phyloP scores from a whole-genome alignment of 371 early-diverging fungal genomes.

The Gilbertella persicaria region DNA sequence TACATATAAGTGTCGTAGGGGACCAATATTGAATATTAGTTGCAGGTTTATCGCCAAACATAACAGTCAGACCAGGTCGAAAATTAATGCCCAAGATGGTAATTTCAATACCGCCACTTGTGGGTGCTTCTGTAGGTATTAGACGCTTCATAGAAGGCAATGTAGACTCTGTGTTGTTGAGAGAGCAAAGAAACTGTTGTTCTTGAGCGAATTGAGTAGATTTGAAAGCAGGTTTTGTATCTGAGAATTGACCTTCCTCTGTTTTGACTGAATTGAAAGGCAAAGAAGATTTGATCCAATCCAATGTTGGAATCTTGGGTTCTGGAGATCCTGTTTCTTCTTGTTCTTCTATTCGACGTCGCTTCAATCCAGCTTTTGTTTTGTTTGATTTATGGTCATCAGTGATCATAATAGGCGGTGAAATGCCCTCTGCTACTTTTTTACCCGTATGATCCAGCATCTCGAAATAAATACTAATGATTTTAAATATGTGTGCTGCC shows the following conservation, averaged over 20 bases:
- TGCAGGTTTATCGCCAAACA: conserved; percentile 77
- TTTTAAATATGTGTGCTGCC: no score
- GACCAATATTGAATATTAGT: conserved; percentile 68
- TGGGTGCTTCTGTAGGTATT: conserved; percentile 75
- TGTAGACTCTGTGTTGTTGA: conserved; percentile 52
- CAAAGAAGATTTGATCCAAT: neutral
- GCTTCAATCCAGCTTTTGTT: conserved; percentile 52
- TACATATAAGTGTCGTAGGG: conserved; percentile 73
- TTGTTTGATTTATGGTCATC: conserved; percentile 95
- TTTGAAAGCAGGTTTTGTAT: no score
- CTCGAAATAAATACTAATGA: conserved; percentile 79
- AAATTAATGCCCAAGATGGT: conserved; percentile 79
- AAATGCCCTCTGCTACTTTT: conserved; percentile 78
- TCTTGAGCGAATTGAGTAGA: neutral
- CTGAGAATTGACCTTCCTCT: no score
- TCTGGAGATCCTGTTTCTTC: no score
- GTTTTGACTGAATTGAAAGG: no score
- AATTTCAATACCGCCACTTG: conserved; percentile 77
- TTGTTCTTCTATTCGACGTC: conserved; percentile 39
- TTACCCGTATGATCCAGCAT: conserved; percentile 72
- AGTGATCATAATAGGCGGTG: conserved; percentile 94
- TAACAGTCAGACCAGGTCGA: conserved; percentile 65
- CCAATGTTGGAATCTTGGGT: neutral
- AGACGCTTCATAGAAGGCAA: conserved; percentile 53
- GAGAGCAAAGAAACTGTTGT: conserved; percentile 32